Base-by-base conservation (phyloP, 2,329 filamentous ascomycete genomes). In the Fonsecaea monophora region DNA sequence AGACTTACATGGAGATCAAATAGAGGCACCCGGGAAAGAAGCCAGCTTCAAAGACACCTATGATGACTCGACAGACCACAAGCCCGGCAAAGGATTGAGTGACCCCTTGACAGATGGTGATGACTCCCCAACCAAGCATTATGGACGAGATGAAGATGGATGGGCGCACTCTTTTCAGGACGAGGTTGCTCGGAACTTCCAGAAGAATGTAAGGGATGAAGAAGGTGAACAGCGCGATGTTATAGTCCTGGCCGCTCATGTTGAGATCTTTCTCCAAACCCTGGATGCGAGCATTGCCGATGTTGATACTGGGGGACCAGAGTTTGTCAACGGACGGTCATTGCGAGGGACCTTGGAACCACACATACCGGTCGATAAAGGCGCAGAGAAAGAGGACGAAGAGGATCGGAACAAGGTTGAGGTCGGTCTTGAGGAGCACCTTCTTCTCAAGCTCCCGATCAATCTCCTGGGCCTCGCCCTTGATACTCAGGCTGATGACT, bases 331-430 rank as follows among this genome's bases (percentile, higher is more conserved):
- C 25, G 25, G 59, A 15, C 15, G 10, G 35, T 55, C 53, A 4
- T 37, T 34, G 32, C 21, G 18, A 15, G 34, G 54, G 15, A 21
- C 35, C 6, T 30, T 18, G 6, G 7, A 58, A 42, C 12, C 21
- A 37, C 21, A 37, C 21, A 37, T n/a, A 69, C 67, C 71, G 63
- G 48, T 72, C 32, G 8, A 83, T 73, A 62, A 83, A 83, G 2
- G 79, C 77, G 42, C 82, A 75, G 13, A 82, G 72, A 66, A 80
- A 83, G 1, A 85, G 73, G 4, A 83, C 62, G 63, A 78, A 81
- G 9, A 86, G 73, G 15, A 82, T 79, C 0, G 84, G 83, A 6
- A 85, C 73, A 32, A 85, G 77, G 54, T 80, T 77, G 13, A 83
- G 66, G 68, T 85, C 83, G 58, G 79, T 77, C 74, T 85, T 86